These are phyloP conservation scores for Phascolomyces articulosus DNA, from an alignment of 371 early-diverging fungal species.

Conservation along the genomic window DNA sequence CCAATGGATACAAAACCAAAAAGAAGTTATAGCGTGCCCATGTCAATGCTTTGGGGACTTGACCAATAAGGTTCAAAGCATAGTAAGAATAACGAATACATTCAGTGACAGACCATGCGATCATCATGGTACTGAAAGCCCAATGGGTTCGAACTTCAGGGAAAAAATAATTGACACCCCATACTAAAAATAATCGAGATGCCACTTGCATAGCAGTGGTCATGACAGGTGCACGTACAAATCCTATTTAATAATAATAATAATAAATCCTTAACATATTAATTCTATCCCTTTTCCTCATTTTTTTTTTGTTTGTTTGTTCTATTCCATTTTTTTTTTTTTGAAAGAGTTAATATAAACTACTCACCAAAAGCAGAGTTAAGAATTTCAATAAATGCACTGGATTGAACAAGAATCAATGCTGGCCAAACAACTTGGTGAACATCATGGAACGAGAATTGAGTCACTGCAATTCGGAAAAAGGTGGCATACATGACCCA, in stretches of 20 bases:
- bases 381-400: conserved; percentile 77
- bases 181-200: conserved; percentile 85
- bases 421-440: conserved; percentile 63
- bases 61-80: conserved; percentile 62
- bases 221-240: conserved; percentile 80
- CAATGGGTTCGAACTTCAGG: conserved; percentile 66
- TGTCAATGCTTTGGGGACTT: conserved; percentile 56
- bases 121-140: conserved; percentile 82
- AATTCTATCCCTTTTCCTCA: neutral
- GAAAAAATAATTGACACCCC: conserved; percentile 77
- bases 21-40: conserved; percentile 65
- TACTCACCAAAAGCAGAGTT: neutral
- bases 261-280: neutral
- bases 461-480: conserved; percentile 48
- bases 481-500: conserved; percentile 64
- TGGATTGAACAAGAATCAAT: conserved; percentile 72
- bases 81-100: conserved; percentile 89
- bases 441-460: conserved; percentile 55
- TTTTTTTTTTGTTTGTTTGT: neutral
- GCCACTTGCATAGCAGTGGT: conserved; percentile 87
- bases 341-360: neutral
- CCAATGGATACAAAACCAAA: conserved; percentile 87
- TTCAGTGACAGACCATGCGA: conserved; percentile 94
- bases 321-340: neutral
- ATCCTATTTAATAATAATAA: conserved; percentile 36